Evolutionary conservation across 1,284 basidiomycete species (phyloP).

Genomic region (Peniophora sp.): DNA sequence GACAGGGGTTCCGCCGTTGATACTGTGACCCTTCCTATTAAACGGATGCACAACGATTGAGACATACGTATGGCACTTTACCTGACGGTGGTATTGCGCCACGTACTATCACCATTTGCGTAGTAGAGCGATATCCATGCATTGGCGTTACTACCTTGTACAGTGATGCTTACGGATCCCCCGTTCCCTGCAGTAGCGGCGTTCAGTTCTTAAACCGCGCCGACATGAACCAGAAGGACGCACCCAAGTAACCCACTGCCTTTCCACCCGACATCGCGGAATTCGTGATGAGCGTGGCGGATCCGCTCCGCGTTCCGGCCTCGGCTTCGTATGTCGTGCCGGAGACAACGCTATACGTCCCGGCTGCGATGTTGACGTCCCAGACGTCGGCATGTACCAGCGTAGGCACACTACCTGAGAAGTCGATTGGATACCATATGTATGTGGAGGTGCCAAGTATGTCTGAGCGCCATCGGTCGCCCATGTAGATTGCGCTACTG

Average conservation of each 20-base stretch:
- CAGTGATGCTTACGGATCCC: constrained; percentile 48
- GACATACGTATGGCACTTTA: too few species aligned
- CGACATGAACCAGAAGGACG: background rate
- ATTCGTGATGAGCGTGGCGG: constrained; percentile 33
- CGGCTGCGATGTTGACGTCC: constrained; percentile 40
- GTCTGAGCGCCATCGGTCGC: constrained; percentile 53
- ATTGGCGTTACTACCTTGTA: constrained; percentile 43
- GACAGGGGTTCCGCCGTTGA: constrained; percentile 46
- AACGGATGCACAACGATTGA: background rate
- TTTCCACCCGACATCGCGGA: constrained; percentile 44
- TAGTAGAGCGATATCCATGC: constrained; percentile 57
- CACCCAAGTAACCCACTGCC: constrained; percentile 43
- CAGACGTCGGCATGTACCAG: constrained; percentile 52
- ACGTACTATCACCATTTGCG: constrained; percentile 49
- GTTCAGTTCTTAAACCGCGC: background rate
- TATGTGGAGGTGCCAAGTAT: constrained; percentile 51
- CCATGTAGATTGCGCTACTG: constrained; percentile 51
- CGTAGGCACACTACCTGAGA: constrained; percentile 42
- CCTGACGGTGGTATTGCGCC: constrained; percentile 56
- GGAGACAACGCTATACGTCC: constrained; percentile 40
- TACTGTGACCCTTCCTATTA: constrained; percentile 25
- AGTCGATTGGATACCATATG: constrained; percentile 55
- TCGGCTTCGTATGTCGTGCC: constrained; percentile 55
- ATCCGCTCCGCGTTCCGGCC: constrained; percentile 41
- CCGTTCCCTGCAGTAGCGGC: constrained; percentile 35